phyloP scores from a whole-genome alignment of 805 yeast genomes.

The Pichia deserticola region DNA sequence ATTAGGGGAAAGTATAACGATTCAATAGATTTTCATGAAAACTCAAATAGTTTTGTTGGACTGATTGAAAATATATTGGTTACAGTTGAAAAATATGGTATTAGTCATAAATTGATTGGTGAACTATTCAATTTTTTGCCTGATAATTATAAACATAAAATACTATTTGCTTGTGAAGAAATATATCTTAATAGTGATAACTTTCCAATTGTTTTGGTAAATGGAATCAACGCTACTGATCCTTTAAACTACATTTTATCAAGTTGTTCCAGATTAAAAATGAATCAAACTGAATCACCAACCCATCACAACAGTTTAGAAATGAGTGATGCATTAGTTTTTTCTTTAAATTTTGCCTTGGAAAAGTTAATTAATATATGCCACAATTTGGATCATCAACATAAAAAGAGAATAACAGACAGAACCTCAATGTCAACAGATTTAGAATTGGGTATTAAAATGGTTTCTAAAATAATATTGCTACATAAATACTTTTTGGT shows the following conservation, averaged over 20 bases:
- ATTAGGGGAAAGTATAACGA: constrained; percentile 18
- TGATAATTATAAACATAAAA: constrained; percentile 24
- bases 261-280: constrained; percentile 34
- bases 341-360: constrained; percentile 33
- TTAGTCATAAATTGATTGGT: constrained; percentile 22
- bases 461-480: constrained; percentile 47
- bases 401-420: constrained; percentile 9
- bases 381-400: constrained; percentile 18
- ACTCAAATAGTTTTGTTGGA: background rate
- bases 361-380: constrained; percentile 32
- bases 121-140: constrained; percentile 34
- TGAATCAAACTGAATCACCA: background rate
- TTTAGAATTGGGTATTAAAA: constrained; percentile 32
- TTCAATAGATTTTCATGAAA: constrained; percentile 8
- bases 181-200: constrained; percentile 33
- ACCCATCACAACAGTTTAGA: constrained; percentile 3
- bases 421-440: constrained; percentile 11
- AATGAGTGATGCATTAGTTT: constrained; percentile 33
- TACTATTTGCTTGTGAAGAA: constrained; percentile 34
- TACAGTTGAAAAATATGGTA: constrained; percentile 2
- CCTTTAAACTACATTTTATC: constrained; percentile 38
- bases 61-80: constrained; percentile 5
- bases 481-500: constrained; percentile 49
- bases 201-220: constrained; percentile 27
- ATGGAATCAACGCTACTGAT: constrained; percentile 29